Percentiles rank a stretch among this genome's conserved stretches.
phyloP scores from a whole-genome alignment of 2,329 filamentous ascomycete species.

The Sarocladium kiliense region DNA sequence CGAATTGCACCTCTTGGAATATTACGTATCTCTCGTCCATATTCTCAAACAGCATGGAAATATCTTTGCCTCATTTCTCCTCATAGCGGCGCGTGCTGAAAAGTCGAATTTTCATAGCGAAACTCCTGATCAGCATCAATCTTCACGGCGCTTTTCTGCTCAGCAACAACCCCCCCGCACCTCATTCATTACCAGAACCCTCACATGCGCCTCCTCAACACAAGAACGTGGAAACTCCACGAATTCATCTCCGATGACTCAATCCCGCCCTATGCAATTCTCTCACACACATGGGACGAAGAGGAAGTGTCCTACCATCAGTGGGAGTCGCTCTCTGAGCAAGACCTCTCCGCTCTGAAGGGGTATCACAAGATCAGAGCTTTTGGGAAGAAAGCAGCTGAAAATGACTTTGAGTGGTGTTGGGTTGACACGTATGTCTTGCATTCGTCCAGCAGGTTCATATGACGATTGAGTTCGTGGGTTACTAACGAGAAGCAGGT shows the following conservation, averaged over 20 bases:
- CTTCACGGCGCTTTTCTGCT: too few relatives aligned
- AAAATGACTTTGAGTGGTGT: slow-evolving; percentile 14
- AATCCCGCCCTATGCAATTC: slow-evolving; percentile 24
- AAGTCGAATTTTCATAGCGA: too few relatives aligned
- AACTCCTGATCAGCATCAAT: too few relatives aligned
- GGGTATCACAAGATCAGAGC: slow-evolving; percentile 19
- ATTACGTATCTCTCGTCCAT: not conserved
- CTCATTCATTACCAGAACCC: not conserved
- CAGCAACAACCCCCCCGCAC: too few relatives aligned
- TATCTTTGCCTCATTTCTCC: too few relatives aligned
- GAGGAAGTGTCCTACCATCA: slow-evolving; percentile 24
- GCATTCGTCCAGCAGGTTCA: not conserved
- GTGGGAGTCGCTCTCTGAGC: slow-evolving; percentile 10
- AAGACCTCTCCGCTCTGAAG: not conserved
- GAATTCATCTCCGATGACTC: slow-evolving; percentile 15
- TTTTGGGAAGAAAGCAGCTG: not conserved
- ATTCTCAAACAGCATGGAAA: too few relatives aligned
- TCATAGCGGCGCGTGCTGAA: too few relatives aligned
- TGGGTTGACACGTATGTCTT: slow-evolving; percentile 16
- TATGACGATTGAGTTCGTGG: too few relatives aligned
- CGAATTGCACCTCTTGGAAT: not conserved
- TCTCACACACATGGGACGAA: slow-evolving; percentile 29
- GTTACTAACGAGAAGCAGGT: slow-evolving; percentile 10
- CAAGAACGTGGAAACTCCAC: slow-evolving; percentile 14
- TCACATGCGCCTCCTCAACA: slow-evolving; percentile 22